Evolutionary conservation across 108 stramenopile genomes (phyloP), one percentile per base, ranked within the genome.

Genomic region (Phaeodactylum tricornutum): DNA sequence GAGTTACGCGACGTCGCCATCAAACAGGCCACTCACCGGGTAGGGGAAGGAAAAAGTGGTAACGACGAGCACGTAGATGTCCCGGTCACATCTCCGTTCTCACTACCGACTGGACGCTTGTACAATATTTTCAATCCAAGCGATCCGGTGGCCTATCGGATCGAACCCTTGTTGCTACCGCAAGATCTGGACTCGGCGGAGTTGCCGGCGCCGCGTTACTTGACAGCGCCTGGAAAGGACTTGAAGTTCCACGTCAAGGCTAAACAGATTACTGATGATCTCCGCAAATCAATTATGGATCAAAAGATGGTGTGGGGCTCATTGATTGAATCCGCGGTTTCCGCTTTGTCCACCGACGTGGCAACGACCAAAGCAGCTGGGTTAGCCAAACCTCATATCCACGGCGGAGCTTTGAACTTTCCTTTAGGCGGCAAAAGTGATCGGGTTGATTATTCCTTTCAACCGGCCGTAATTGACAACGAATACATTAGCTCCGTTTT

Each of bases 61-160:
- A 26, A 54, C 34, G 4, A 39, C 2, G 29, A 52, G 16, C 19
- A 5, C 2, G 12, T 35, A 6, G 29, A 17, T 16, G 46, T 30
- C 3, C 9, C 47, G 11, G 49, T 19, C 4, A 35, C n/a, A 36
- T 78, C 74, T 22, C 84, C 87, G 12, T 90, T 89, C 50, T 54
- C 73, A 21, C 58, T 90, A 25, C 87, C 87, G 19, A 68, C 67
- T 5, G 50, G 50, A 17, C 48, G 68, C 6, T 31, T 83, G 7
- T 85, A 75, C 61, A 90, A 90, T 53, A 75, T 90, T 12, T 85
- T 86, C 53, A 77, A 79, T 51, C 83, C 83, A 1, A 67, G 66
- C 53, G 88, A 90, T 60, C 80, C 81, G 1, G 81, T 90, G 27
- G 84, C 84, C 2, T 90, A 90, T 49, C 60, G 88, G 27, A 84